phyloP scores from a whole-genome alignment of 495 filamentous ascomycete genomes.

The Podospora appendiculata region DNA sequence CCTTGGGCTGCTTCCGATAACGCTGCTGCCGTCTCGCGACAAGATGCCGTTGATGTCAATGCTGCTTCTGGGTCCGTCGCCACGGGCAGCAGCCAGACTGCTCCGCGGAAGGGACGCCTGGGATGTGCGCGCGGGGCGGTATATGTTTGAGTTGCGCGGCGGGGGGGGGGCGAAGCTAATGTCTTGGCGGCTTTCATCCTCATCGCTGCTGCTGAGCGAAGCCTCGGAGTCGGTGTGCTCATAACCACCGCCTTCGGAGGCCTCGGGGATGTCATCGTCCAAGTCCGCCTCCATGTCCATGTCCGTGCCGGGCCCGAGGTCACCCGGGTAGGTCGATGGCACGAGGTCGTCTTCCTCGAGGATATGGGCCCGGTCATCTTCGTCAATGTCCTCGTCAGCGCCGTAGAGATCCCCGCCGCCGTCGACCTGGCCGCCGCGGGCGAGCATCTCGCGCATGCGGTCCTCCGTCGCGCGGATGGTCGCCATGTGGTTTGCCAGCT shows the following conservation, averaged over 20 bases:
- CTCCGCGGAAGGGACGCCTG: not conserved
- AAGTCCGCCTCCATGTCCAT: slow-evolving; percentile 53
- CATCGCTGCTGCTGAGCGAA: slow-evolving; percentile 44
- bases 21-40: slow-evolving; percentile 40
- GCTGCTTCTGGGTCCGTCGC: slow-evolving; percentile 28
- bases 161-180: slow-evolving; percentile 14
- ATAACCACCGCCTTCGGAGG: slow-evolving; percentile 44
- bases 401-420: slow-evolving; percentile 28
- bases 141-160: not conserved
- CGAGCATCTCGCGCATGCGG: slow-evolving; percentile 40
- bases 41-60: slow-evolving; percentile 43
- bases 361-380: slow-evolving; percentile 39
- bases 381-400: slow-evolving; percentile 36
- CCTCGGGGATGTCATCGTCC: slow-evolving; percentile 62
- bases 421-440: slow-evolving; percentile 17
- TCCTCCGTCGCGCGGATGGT: slow-evolving; percentile 30
- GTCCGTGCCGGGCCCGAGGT: slow-evolving; percentile 19
- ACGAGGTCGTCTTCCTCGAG: slow-evolving; percentile 47
- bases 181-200: slow-evolving; percentile 10
- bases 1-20: slow-evolving; percentile 38
- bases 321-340: slow-evolving; percentile 8
- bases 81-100: slow-evolving; percentile 21
- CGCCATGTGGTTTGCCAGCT: slow-evolving; percentile 22
- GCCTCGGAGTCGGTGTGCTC: slow-evolving; percentile 82
- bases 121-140: too few relatives aligned